These are phyloP conservation scores for Yamadazyma pseudoaaseri DNA, from an alignment of 1,139 yeast species.

Conservation along the genomic window DNA sequence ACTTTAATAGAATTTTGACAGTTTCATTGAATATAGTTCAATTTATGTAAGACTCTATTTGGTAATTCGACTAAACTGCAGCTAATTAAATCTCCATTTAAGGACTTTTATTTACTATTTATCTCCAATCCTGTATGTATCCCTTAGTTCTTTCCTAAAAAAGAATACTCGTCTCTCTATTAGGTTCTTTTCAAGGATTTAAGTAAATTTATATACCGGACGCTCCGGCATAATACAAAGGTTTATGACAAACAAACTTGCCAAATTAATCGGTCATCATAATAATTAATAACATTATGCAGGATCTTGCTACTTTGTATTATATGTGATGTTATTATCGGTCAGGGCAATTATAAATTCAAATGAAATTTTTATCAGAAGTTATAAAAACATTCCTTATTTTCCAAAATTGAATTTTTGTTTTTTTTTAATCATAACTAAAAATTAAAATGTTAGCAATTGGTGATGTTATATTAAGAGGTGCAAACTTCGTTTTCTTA, in stretches of 20 bases:
- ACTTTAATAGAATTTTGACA: too few relatives aligned
- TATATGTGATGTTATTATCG: slow-evolving; percentile 2
- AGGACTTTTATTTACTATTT: background rate
- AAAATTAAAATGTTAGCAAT: slow-evolving; percentile 52
- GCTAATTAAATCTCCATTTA: background rate
- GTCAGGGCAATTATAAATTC: slow-evolving; percentile 6
- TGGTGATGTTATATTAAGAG: slow-evolving; percentile 75
- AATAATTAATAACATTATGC: background rate
- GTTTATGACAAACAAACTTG: background rate
- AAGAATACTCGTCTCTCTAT: background rate
- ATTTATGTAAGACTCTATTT: too few relatives aligned
- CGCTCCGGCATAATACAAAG: background rate
- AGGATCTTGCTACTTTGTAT: background rate
- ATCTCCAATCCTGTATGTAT: background rate
- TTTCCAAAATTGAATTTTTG: slow-evolving; percentile 1
- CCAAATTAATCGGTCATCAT: background rate
- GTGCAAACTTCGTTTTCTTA: slow-evolving; percentile 69
- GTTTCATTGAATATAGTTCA: too few relatives aligned
- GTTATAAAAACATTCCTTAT: slow-evolving; percentile 4
- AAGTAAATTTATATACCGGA: background rate
- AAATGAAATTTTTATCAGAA: slow-evolving; percentile 1
- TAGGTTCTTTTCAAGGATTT: background rate
- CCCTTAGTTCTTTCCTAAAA: background rate
- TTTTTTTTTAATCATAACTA: background rate
- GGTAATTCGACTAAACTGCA: too few relatives aligned